Percentiles rank a stretch among this genome's conserved stretches.
phyloP scores from a whole-genome alignment of 2,329 filamentous ascomycete species.

The Penicillium sp. region DNA sequence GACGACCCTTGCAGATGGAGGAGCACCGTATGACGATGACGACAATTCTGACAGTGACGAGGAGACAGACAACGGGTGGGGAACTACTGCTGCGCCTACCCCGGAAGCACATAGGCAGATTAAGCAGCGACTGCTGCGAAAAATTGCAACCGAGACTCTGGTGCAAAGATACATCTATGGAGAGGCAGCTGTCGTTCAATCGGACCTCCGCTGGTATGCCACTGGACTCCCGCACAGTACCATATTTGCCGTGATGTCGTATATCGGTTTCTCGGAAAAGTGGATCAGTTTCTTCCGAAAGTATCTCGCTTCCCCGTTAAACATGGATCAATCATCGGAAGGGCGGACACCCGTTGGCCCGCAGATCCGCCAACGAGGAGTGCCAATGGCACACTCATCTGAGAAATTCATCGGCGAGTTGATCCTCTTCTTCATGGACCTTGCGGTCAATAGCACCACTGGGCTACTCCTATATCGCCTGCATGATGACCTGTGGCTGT shows the following conservation, averaged over 20 bases:
- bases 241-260: conserved; percentile 49
- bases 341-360: conserved; percentile 33
- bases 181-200: conserved; percentile 47
- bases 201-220: conserved; percentile 51
- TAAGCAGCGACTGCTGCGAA: conserved; percentile 47
- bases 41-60: conserved; percentile 31
- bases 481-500: conserved; percentile 57
- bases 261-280: conserved; percentile 49
- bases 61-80: conserved; percentile 20
- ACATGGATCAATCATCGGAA: conserved; percentile 42
- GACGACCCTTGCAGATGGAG: conserved; percentile 27
- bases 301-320: conserved; percentile 53
- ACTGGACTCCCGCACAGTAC: conserved; percentile 53
- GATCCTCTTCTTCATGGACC: conserved; percentile 55
- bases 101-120: conserved; percentile 29
- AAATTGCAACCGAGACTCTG: conserved; percentile 46
- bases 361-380: conserved; percentile 49
- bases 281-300: conserved; percentile 53
- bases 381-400: conserved; percentile 52
- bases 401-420: conserved; percentile 55
- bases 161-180: conserved; percentile 39
- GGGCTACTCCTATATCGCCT: conserved; percentile 53
- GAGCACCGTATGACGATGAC: conserved; percentile 31
- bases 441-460: conserved; percentile 51
- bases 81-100: neutral